A percentile compares a stretch with the other conserved stretches of the same genome.
Conservation (phyloP, 371 early-diverging fungal species). For the Quaeritorhiza haematococci region DNA sequence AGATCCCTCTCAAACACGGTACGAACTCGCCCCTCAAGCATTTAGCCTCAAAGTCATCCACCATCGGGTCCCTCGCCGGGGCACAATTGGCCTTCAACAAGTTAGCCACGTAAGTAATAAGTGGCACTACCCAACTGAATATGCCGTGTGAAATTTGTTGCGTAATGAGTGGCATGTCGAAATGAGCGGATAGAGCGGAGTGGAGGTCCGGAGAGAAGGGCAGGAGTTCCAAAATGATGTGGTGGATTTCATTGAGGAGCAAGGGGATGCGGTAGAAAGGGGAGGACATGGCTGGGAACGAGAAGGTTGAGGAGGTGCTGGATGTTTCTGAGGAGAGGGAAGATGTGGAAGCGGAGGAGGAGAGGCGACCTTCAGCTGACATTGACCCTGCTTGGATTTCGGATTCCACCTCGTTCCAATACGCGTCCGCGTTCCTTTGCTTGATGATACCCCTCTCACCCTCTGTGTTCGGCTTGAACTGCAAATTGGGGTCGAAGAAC, state of each 20-base stretch:
- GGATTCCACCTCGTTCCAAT: constrained; percentile 54
- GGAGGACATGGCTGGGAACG: too few relatives aligned
- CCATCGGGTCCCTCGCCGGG: constrained; percentile 37
- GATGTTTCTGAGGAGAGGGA: constrained; percentile 54
- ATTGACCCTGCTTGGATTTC: constrained; percentile 23
- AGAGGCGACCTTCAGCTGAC: neutral
- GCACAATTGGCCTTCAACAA: constrained; percentile 46
- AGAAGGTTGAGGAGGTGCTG: too few relatives aligned
- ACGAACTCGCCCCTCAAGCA: constrained; percentile 38
- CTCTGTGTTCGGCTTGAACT: constrained; percentile 69
- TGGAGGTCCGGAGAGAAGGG: constrained; percentile 45
- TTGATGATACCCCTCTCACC: constrained; percentile 49
- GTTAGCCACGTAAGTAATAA: constrained; percentile 33
- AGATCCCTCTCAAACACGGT: constrained; percentile 51
- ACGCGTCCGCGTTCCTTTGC: constrained; percentile 39
- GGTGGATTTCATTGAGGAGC: constrained; percentile 53
- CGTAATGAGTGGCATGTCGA: constrained; percentile 50
- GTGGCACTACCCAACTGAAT: constrained; percentile 18
- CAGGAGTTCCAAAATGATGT: constrained; percentile 55
- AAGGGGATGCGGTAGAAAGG: constrained; percentile 41
- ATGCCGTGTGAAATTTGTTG: constrained; percentile 50
- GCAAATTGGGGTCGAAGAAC: constrained; percentile 65
- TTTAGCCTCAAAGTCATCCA: constrained; percentile 36
- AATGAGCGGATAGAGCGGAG: constrained; percentile 43
- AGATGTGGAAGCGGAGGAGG: constrained; percentile 25